phyloP scores from a whole-genome alignment of 257 asterid genomes.

The Oldenlandia corymbosa region DNA sequence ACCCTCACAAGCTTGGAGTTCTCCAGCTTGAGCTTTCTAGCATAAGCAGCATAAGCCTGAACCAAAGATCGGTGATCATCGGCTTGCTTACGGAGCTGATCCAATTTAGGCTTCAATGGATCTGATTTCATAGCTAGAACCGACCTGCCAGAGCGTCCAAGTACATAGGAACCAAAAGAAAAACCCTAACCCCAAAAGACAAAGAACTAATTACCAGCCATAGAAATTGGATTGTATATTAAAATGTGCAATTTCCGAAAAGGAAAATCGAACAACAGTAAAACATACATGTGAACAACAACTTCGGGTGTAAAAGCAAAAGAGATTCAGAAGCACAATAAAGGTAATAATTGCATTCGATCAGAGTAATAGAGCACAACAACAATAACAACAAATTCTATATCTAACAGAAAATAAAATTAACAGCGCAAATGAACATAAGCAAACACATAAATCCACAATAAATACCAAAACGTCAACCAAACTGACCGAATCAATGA shows the following conservation, averaged over 20 bases:
- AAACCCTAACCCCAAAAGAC: slow-evolving; percentile 19
- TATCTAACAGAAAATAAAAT: neutral
- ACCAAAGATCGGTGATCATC: slow-evolving; percentile 37
- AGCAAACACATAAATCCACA: too few relatives aligned
- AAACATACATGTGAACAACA: neutral
- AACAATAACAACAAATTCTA: neutral
- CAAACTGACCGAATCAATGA: neutral
- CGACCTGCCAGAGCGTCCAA: slow-evolving; percentile 25
- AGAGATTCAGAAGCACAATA: neutral
- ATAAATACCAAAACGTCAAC: neutral
- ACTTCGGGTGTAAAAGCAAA: neutral
- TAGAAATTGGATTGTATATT: neutral
- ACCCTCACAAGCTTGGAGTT: slow-evolving; percentile 40
- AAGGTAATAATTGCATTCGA: neutral
- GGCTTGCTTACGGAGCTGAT: slow-evolving; percentile 43
- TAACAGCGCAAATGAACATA: neutral
- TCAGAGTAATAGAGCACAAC: neutral
- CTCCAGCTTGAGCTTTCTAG: slow-evolving; percentile 53
- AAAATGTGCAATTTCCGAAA: neutral
- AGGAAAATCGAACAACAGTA: neutral
- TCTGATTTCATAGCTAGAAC: slow-evolving; percentile 35
- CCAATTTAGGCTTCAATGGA: slow-evolving; percentile 44
- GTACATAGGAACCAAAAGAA: slow-evolving; percentile 6
- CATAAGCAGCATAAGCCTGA: slow-evolving; percentile 36
- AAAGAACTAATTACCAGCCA: slow-evolving; percentile 1